Evolutionary conservation across 2,329 filamentous ascomycete genomes (phyloP).

Genomic region (Xylariaceae sp.): DNA sequence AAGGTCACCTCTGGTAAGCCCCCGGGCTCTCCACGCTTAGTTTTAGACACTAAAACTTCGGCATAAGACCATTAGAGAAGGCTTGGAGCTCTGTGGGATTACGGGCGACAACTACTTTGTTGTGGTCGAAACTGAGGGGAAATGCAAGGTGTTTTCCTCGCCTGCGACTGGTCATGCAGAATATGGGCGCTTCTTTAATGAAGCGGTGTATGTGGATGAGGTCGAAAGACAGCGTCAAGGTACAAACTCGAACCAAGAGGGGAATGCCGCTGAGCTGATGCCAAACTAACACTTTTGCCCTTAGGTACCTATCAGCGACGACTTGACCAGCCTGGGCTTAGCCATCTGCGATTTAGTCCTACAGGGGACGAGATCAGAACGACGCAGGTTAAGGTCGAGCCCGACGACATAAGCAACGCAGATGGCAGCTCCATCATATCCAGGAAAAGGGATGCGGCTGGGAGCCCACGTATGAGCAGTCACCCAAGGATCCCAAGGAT

Average conservation of each 20-base stretch:
- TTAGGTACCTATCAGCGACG: too few relatives aligned
- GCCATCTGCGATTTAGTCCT: too few relatives aligned
- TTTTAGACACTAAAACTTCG: constrained; percentile 15
- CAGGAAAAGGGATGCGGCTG: too few relatives aligned
- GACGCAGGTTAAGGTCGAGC: too few relatives aligned
- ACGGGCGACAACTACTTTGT: constrained; percentile 48
- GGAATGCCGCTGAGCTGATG: not conserved
- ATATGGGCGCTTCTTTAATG: constrained; percentile 42
- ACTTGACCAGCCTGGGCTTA: too few relatives aligned
- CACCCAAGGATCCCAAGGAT: constrained; percentile 33
- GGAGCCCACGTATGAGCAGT: too few relatives aligned
- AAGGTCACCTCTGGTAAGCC: constrained; percentile 39
- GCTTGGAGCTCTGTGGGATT: constrained; percentile 48
- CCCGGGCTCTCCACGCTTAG: not conserved
- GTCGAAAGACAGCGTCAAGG: constrained; percentile 32
- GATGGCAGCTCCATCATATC: not conserved
- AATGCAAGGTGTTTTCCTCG: constrained; percentile 32
- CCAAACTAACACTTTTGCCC: not conserved
- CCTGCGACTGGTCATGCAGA: constrained; percentile 16
- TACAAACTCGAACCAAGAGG: constrained; percentile 27
- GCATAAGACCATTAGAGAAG: constrained; percentile 44
- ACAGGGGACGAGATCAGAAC: too few relatives aligned
- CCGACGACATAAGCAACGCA: too few relatives aligned
- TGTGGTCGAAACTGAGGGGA: constrained; percentile 43
- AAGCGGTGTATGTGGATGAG: constrained; percentile 37